These are phyloP conservation scores for Mycena galericulata DNA, from an alignment of 768 basidiomycete species.

Conservation along the genomic window DNA sequence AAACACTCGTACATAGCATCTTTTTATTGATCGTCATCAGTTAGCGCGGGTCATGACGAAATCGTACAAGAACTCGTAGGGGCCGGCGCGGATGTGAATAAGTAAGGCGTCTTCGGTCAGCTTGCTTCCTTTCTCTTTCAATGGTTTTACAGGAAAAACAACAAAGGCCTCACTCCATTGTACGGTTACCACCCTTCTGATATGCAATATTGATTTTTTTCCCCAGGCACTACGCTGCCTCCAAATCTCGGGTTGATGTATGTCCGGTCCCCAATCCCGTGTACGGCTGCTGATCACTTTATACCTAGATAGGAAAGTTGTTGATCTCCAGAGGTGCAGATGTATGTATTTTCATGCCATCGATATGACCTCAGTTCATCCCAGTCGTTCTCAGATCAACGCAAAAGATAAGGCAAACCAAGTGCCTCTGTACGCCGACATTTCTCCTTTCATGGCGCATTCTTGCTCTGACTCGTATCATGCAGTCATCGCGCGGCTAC, in stretches of 20 bases:
- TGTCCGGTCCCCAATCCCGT: conserved; percentile 39
- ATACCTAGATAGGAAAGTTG: conserved; percentile 83
- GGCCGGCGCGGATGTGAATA: conserved; percentile 85
- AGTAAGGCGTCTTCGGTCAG: conserved; percentile 45
- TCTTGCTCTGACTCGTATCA: conserved; percentile 31
- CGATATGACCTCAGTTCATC: conserved; percentile 48
- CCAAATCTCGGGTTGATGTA: conserved; percentile 89
- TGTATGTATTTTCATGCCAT: conserved; percentile 65
- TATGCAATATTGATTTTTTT: conserved; percentile 31
- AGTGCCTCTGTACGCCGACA: conserved; percentile 76
- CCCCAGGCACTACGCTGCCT: conserved; percentile 93
- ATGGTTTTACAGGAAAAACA: conserved; percentile 64
- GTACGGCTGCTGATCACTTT: conserved; percentile 43
- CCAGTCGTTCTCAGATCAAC: conserved; percentile 75
- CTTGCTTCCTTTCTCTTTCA: conserved; percentile 32
- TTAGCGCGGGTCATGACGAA: conserved; percentile 84
- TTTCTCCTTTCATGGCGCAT: conserved; percentile 38
- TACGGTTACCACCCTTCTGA: conserved; percentile 51
- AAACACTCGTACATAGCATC: conserved; percentile 25
- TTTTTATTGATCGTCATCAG: conserved; percentile 53
- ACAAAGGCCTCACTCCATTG: conserved; percentile 88
- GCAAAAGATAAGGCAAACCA: conserved; percentile 95
- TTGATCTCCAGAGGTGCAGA: conserved; percentile 92
- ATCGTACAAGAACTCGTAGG: conserved; percentile 82
- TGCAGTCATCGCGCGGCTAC: conserved; percentile 94